Percentiles rank a stretch among this genome's conserved stretches.
Evolutionary conservation across 108 stramenopile species (phyloP).

Genomic region (Pseudonitzschia multiseries): DNA sequence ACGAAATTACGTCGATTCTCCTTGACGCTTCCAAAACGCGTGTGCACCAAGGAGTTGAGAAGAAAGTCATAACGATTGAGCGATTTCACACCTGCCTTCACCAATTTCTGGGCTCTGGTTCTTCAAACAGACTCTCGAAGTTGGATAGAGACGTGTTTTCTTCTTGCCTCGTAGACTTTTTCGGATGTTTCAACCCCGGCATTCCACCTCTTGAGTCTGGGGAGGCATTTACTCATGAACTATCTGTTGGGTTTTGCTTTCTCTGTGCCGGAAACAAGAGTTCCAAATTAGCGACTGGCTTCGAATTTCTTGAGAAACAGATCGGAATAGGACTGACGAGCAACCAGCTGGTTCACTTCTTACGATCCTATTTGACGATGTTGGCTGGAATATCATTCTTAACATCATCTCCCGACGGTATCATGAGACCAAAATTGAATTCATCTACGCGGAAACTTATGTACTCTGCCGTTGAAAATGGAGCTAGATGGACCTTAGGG

Average conservation of each 20-base stretch:
- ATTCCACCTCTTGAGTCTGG: slow-evolving; percentile 25
- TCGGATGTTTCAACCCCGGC: slow-evolving; percentile 65
- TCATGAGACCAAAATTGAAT: slow-evolving; percentile 41
- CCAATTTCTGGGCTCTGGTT: slow-evolving; percentile 28
- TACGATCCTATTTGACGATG: slow-evolving; percentile 82
- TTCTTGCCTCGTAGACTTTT: slow-evolving; percentile 68
- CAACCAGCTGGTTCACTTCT: slow-evolving; percentile 63
- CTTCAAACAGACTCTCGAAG: slow-evolving; percentile 23
- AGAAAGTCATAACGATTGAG: slow-evolving; percentile 24
- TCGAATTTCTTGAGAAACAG: slow-evolving; percentile 68
- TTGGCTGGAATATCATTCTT: slow-evolving; percentile 75
- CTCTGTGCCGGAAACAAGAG: slow-evolving; percentile 90
- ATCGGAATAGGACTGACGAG: slow-evolving; percentile 54
- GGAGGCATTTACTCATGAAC: slow-evolving; percentile 64
- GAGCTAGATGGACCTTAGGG: slow-evolving; percentile 78
- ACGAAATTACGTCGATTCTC: slow-evolving; percentile 62
- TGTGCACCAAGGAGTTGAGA: slow-evolving; percentile 4
- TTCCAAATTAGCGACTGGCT: slow-evolving; percentile 72
- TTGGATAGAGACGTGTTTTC: slow-evolving; percentile 58
- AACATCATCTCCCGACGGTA: slow-evolving; percentile 45
- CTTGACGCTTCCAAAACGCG: slow-evolving; percentile 35
- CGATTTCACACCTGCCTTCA: slow-evolving; percentile 37
- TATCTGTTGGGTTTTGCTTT: slow-evolving; percentile 82
- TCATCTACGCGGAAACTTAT: slow-evolving; percentile 43
- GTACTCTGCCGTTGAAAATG: slow-evolving; percentile 71